Evolutionary conservation across 345 rosid species (phyloP).

Genomic region (Boechera divaricarpa): DNA sequence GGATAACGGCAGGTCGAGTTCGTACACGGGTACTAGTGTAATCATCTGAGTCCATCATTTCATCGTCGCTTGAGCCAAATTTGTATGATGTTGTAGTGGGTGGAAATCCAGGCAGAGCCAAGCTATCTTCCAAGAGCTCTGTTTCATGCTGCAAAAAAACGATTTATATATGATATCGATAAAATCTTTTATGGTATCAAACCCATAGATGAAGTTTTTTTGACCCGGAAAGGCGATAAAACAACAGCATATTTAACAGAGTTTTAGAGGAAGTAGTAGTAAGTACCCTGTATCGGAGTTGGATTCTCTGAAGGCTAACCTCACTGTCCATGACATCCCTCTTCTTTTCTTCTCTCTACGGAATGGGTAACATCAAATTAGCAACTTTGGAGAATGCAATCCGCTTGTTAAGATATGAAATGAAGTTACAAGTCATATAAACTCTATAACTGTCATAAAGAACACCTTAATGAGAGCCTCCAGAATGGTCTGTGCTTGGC

Average conservation of each 20-base stretch:
- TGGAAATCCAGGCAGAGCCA: conserved; percentile 69
- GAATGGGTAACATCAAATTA: conserved; percentile 29
- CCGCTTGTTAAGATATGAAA: conserved; percentile 28
- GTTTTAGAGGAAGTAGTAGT: conserved; percentile 9
- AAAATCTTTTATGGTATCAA: background rate
- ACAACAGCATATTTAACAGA: background rate
- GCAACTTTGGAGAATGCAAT: conserved; percentile 18
- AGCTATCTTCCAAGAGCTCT: conserved; percentile 82
- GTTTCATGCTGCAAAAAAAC: conserved; percentile 68
- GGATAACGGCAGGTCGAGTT: conserved; percentile 52
- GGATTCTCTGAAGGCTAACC: conserved; percentile 90
- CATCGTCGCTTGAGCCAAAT: conserved; percentile 90
- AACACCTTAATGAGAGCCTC: conserved; percentile 90
- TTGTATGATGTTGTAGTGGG: conserved; percentile 60
- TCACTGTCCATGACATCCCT: conserved; percentile 86
- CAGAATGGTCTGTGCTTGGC: conserved; percentile 88
- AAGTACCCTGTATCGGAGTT: conserved; percentile 83
- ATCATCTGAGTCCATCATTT: conserved; percentile 87
- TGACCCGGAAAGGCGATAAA: background rate
- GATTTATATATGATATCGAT: too few species aligned
- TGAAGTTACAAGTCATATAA: conserved; percentile 32
- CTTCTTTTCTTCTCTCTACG: conserved; percentile 96
- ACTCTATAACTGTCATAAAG: conserved; percentile 37
- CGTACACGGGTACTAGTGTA: conserved; percentile 62
- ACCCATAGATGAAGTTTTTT: background rate